Percentiles rank a stretch among this genome's conserved stretches.
Conservation (phyloP, 2,329 filamentous ascomycete species). For the Geosmithia putterillii region DNA sequence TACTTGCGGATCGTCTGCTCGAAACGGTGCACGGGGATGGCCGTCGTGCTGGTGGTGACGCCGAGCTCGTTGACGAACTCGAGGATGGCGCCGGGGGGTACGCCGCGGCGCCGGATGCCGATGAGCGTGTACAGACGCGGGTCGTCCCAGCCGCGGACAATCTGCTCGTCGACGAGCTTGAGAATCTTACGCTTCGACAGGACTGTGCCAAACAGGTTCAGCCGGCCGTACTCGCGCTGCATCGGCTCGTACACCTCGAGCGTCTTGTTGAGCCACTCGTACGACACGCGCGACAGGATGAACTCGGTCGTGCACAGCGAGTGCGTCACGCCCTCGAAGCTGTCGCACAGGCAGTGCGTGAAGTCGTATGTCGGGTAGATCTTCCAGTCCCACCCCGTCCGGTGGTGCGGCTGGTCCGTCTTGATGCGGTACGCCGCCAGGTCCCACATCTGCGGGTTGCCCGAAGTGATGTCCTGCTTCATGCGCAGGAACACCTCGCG, state of each 20-base stretch:
- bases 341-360: slow-evolving; percentile 82
- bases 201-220: slow-evolving; percentile 71
- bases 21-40: slow-evolving; percentile 70
- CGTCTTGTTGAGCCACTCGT: slow-evolving; percentile 78
- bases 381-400: slow-evolving; percentile 74
- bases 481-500: slow-evolving; percentile 78
- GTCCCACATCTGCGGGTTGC: slow-evolving; percentile 96
- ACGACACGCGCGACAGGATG: slow-evolving; percentile 70
- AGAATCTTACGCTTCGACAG: slow-evolving; percentile 78
- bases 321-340: slow-evolving; percentile 84
- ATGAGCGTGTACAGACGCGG: slow-evolving; percentile 82
- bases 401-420: slow-evolving; percentile 55
- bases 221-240: slow-evolving; percentile 66
- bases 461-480: slow-evolving; percentile 77
- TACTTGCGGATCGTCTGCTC: slow-evolving; percentile 79
- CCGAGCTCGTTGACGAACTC: slow-evolving; percentile 87
- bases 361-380: slow-evolving; percentile 96
- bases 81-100: slow-evolving; percentile 79
- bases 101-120: slow-evolving; percentile 68
- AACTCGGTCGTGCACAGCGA: slow-evolving; percentile 92
- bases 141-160: slow-evolving; percentile 83
- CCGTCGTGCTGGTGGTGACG: slow-evolving; percentile 69
- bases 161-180: slow-evolving; percentile 63
- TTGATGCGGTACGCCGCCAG: slow-evolving; percentile 79
- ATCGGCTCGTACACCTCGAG: slow-evolving; percentile 81